Percentiles rank a stretch among this genome's conserved stretches.
Conservation (phyloP, 495 filamentous ascomycete genomes). For the Aspergillus sclerotiicarbonarius region DNA sequence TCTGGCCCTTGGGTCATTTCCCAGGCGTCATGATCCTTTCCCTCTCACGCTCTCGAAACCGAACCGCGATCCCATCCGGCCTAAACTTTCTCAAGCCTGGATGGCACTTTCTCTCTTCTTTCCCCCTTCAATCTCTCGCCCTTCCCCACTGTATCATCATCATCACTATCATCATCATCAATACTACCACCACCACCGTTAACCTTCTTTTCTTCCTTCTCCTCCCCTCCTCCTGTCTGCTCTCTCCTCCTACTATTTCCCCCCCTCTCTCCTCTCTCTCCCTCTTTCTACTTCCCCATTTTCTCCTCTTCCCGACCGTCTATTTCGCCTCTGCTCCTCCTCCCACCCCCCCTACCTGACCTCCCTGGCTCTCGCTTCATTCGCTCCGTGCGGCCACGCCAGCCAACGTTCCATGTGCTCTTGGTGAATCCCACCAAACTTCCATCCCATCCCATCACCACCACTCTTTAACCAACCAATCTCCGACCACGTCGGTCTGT, state of each 20-base stretch:
- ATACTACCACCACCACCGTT: constrained; percentile 17
- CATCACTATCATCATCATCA: constrained; percentile 10
- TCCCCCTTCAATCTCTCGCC: constrained; percentile 20
- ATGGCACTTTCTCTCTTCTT: constrained; percentile 10
- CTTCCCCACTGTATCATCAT: constrained; percentile 22
- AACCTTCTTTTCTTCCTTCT: constrained; percentile 16
- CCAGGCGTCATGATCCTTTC: constrained; percentile 15
- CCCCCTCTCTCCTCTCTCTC: constrained; percentile 9
- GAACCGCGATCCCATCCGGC: constrained; percentile 1
- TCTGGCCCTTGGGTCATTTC: constrained; percentile 19
- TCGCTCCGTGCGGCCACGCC: not conserved
- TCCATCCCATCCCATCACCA: not conserved
- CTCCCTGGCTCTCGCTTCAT: not conserved
- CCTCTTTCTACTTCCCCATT: constrained; percentile 8
- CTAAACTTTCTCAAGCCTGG: constrained; percentile 6
- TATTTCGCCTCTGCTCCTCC: constrained; percentile 12
- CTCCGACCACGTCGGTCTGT: not conserved
- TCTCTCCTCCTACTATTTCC: constrained; percentile 13
- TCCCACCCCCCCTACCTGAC: constrained; percentile 3
- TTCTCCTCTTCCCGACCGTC: constrained; percentile 10
- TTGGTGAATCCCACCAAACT: not conserved
- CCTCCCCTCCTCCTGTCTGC: constrained; percentile 6
- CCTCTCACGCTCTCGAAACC: not conserved
- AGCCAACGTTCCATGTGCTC: not conserved
- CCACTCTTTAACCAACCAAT: not conserved